These are phyloP conservation scores for Sicyos baderoa DNA, from an alignment of 306 rosid genomes.

Conservation along the genomic window DNA sequence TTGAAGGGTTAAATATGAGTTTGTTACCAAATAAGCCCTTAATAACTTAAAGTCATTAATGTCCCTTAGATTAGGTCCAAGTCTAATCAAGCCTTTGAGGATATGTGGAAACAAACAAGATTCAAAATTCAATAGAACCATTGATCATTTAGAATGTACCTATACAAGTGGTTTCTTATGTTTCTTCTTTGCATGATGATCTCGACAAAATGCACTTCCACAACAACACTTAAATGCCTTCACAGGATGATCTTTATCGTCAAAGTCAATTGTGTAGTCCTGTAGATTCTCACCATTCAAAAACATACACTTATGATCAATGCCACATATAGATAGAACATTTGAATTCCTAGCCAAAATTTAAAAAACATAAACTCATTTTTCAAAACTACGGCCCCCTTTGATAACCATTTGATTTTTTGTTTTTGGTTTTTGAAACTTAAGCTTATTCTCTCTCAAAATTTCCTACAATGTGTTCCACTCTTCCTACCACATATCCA, in stretches of 20 bases:
- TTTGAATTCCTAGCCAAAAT: no score
- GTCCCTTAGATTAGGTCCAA: background rate
- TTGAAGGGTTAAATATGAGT: background rate
- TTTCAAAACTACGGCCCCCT: no score
- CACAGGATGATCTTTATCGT: conserved; percentile 60
- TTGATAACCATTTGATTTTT: background rate
- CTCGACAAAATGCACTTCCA: conserved; percentile 61
- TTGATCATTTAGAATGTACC: background rate
- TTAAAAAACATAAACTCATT: no score
- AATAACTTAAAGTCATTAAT: background rate
- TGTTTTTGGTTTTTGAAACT: no score
- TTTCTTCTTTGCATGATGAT: conserved; percentile 29
- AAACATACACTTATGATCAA: background rate
- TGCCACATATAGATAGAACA: background rate
- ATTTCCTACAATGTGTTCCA: no score
- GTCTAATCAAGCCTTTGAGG: background rate
- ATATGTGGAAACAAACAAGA: background rate
- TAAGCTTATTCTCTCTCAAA: no score
- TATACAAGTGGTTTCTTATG: conserved; percentile 29
- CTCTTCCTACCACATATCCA: no score
- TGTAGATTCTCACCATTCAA: conserved; percentile 26
- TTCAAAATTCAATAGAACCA: background rate
- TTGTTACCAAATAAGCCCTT: background rate
- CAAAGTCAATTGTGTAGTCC: conserved; percentile 87
- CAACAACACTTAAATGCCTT: conserved; percentile 70